Evolutionary conservation across 2,329 filamentous ascomycete species (phyloP), one percentile per base, ranked within the genome.

Genomic region (Arthrobotrys conoides): DNA sequence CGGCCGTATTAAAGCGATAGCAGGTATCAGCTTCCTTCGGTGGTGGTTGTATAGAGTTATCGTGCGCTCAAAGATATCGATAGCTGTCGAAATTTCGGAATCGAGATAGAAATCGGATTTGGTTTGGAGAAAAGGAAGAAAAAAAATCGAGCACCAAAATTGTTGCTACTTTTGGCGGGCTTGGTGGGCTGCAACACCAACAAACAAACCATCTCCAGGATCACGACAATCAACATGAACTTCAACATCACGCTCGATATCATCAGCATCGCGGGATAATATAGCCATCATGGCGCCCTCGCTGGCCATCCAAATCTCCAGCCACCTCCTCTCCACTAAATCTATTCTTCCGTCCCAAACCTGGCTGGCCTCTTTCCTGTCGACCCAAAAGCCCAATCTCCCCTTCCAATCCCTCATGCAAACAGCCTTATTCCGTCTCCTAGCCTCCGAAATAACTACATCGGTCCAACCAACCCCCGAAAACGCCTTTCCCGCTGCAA

Each of bases 401-500:
- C 73, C 73, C 44, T 44, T 77, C 61, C 73, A 77, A 55, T 77
- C 73, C 12, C 73, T 77, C 41, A 63, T 51, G 33, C 73, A 77
- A 64, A 77, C 73, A 20, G 73, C 73, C 2, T 33, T 77, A 80
- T 91, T 94, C 81, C 93, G 93, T 68, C 87, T 98, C 10, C 88
- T 97, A 4, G 89, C 91, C 33, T 89, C 91, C 44, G 93, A 97
- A 85, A 89, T 98, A 80, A 91, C 91, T 0, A 85, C 86, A 2
- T 88, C 91, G 0, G 83, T 91, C 75, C 84, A 88, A 82, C 38
- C 86, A 18, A 79, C 84, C 78, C 81, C 85, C 0, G 80, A 84
- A 0, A 85, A 89, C 20, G 81, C 86, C 6, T 86, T 94, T 3
- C 92, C 94, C 0, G 71, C 84, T 0, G 87, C 88, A 80, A 84